phyloP scores from a whole-genome alignment of 768 basidiomycete genomes.

The Amanita phalloides region DNA sequence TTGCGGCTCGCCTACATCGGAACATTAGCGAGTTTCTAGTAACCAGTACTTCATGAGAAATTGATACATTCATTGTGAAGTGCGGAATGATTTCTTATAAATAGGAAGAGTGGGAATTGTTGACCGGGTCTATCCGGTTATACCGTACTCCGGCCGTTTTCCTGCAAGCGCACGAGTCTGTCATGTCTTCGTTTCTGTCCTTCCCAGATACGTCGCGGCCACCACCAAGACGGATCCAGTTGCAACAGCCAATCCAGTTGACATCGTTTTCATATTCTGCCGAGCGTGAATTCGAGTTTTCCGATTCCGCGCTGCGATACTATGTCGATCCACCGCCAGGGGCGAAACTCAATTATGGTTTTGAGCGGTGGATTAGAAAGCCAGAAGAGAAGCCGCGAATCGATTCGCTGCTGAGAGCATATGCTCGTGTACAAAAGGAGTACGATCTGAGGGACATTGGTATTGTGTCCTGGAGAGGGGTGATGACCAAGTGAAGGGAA shows the following conservation, averaged over 20 bases:
- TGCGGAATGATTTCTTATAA: too few species aligned
- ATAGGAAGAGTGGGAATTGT: too few species aligned
- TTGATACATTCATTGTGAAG: too few species aligned
- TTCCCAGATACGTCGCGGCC: constrained; percentile 13
- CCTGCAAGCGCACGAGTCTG: background rate
- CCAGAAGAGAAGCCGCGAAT: constrained; percentile 58
- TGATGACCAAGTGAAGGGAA: constrained; percentile 61
- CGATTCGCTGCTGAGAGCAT: constrained; percentile 55
- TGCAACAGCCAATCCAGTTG: constrained; percentile 62
- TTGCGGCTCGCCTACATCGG: too few species aligned
- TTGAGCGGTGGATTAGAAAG: constrained; percentile 60
- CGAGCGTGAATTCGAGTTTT: constrained; percentile 46
- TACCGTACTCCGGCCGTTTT: too few species aligned
- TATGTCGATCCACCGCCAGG: constrained; percentile 55
- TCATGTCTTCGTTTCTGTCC: background rate
- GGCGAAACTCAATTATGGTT: constrained; percentile 61
- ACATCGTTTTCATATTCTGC: constrained; percentile 66
- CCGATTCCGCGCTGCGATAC: constrained; percentile 60
- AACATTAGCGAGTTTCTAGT: too few species aligned
- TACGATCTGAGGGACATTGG: constrained; percentile 33
- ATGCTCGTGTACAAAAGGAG: constrained; percentile 31
- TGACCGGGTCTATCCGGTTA: too few species aligned
- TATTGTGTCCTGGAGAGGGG: constrained; percentile 68
- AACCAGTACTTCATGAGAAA: too few species aligned
- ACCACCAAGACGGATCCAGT: constrained; percentile 24